A percentile compares a stretch with the other conserved stretches of the same genome.
Conservation (phyloP, 2,329 filamentous ascomycete species). For the Phialophora verrucosa region DNA sequence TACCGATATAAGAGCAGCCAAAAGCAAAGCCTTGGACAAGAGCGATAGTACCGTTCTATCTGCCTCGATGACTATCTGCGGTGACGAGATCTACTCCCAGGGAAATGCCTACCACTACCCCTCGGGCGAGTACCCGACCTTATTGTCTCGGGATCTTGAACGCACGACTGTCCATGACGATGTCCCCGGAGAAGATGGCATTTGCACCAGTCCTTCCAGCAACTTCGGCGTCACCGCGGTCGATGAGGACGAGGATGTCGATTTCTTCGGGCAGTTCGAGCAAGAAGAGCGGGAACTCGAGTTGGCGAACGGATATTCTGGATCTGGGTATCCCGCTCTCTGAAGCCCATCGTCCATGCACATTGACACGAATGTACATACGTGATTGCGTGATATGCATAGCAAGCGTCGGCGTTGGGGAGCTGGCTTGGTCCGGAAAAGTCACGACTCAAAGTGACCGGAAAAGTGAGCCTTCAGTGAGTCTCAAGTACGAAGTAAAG, state of each 20-base stretch:
- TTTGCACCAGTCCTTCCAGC: neutral
- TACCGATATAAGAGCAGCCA: neutral
- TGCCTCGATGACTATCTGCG: conserved; percentile 37
- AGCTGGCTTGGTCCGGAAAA: neutral
- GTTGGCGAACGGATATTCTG: neutral
- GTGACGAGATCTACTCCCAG: conserved; percentile 35
- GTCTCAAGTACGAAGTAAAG: neutral
- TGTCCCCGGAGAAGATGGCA: neutral
- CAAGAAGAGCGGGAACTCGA: conserved; percentile 11
- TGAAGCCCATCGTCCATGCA: neutral
- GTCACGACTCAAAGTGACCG: neutral
- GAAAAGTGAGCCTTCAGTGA: conserved; percentile 12
- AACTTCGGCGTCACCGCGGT: neutral
- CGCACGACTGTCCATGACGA: conserved; percentile 2
- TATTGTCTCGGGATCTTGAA: conserved; percentile 5
- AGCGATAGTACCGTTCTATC: conserved; percentile 30
- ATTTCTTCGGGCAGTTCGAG: conserved; percentile 32
- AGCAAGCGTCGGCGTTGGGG: conserved; percentile 19
- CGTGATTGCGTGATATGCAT: conserved; percentile 3
- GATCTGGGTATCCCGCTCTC: conserved; percentile 23
- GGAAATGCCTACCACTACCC: conserved; percentile 35
- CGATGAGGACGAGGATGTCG: conserved; percentile 25
- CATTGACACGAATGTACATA: conserved; percentile 11
- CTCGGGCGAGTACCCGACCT: conserved; percentile 34
- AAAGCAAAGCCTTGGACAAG: conserved; percentile 8